Evolutionary conservation across 495 filamentous ascomycete species (phyloP), one percentile per base, ranked within the genome.

Genomic region (Talaromyces proteolyticus): DNA sequence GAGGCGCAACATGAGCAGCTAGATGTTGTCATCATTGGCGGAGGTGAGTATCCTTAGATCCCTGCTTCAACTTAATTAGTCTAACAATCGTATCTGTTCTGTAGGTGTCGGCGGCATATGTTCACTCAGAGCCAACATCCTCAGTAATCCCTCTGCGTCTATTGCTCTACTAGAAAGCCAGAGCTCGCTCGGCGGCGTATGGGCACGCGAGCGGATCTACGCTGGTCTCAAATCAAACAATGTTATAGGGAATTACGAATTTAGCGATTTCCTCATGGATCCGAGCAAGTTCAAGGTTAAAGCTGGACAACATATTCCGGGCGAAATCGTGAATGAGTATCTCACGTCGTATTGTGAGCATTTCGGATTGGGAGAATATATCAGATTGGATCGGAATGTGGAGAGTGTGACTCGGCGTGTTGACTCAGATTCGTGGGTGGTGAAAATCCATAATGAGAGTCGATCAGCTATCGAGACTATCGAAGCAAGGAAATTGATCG

Each of bases 251-350:
- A 84, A 76, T 3, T 82, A 83, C 57, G 86, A 88, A 61, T 87
- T 77, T 61, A 81, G 78, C 39, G 86, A 88, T 56, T 87, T 85
- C 53, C 85, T 85, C 23, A 86, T 91, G 84, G 77, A 81, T 47
- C 69, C 70, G 26, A 59, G 70, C 18, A 75, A 64, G 0, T 84
- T 79, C 56, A 80, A 80, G 3, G 77, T 87, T 40, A 69, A 77
- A 47, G 56, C 72, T 1, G 81, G 79, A 0, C 63, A 89, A 42
- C 83, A 90, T 61, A 84, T 93, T 29, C 77, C 87, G 2, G 90
- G 85, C 0, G 48, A 73, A 1, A 76, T 81, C 12, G 65, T 91
- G 40, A 73, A 88, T 50, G 50, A 73, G 3, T 95, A 94, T 55
- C 64, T 93, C 14, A 62, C 73, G n/a, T 67, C 68, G 2, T 89